These are phyloP conservation scores for Lepidium aucheri DNA, from an alignment of 345 rosid genomes.

Conservation along the genomic window DNA sequence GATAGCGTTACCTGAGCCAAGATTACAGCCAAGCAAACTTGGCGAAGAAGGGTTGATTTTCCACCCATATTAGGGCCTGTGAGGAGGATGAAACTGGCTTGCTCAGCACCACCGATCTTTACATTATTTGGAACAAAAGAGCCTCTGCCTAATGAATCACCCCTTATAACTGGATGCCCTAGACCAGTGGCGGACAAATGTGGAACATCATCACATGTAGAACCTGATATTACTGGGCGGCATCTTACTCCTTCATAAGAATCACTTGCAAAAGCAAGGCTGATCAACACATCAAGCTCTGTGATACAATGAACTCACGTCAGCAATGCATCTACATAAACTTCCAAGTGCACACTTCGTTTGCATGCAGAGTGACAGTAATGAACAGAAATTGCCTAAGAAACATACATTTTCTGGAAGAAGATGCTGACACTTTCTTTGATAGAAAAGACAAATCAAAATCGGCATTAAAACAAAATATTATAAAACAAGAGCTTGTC, in stretches of 20 bases:
- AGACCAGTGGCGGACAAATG: constrained; percentile 59
- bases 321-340: constrained; percentile 7
- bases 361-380: neutral
- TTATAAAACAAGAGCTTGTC: constrained; percentile 10
- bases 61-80: constrained; percentile 99
- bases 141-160: constrained; percentile 84
- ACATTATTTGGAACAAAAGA: constrained; percentile 86
- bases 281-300: constrained; percentile 92
- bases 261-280: constrained; percentile 78
- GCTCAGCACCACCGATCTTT: constrained; percentile 51
- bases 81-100: constrained; percentile 82
- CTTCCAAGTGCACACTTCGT: neutral
- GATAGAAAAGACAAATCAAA: neutral
- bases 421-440: neutral
- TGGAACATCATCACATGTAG: constrained; percentile 47
- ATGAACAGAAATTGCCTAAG: neutral
- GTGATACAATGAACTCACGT: constrained; percentile 29
- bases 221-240: constrained; percentile 45
- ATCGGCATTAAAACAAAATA: neutral
- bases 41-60: constrained; percentile 97
- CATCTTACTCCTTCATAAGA: constrained; percentile 82
- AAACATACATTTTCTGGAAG: neutral
- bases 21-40: constrained; percentile 88
- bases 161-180: constrained; percentile 87
- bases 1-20: constrained; percentile 69